Percentiles rank a stretch among this genome's conserved stretches.
Conservation (phyloP, 305 asterid species). For the Solanum chacoense region DNA sequence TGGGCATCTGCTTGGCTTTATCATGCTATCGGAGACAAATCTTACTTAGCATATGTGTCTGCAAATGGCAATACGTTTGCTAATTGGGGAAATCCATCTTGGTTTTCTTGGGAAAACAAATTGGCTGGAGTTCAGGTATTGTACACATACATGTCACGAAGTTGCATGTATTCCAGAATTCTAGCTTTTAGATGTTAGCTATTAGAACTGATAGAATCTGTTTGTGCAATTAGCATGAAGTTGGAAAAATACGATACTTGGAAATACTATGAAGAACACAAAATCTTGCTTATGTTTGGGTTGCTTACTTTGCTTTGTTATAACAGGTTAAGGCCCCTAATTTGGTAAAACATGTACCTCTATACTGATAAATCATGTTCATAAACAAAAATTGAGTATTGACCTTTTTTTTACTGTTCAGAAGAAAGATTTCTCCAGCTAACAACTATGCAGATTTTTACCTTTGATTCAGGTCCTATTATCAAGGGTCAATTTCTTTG, state of each 20-base stretch:
- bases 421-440: neutral
- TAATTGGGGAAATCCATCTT: conserved; percentile 37
- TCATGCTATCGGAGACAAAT: conserved; percentile 40
- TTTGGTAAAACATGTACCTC: neutral
- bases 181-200: neutral
- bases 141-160: neutral
- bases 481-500: conserved; percentile 50
- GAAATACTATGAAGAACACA: neutral
- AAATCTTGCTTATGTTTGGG: neutral
- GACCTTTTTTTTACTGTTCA: neutral
- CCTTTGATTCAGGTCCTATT: conserved; percentile 32
- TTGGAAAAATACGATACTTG: neutral
- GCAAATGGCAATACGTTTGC: conserved; percentile 36
- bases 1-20: conserved; percentile 89
- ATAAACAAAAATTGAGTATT: neutral
- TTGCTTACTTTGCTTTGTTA: neutral
- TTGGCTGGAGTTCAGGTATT: conserved; percentile 56
- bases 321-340: neutral
- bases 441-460: neutral
- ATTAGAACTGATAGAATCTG: neutral
- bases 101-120: conserved; percentile 65
- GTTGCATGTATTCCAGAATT: neutral
- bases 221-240: neutral
- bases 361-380: neutral
- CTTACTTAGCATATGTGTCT: conserved; percentile 29